Evolutionary conservation across 2,329 filamentous ascomycete species (phyloP).

Genomic region (Sclerotinia subarctica): DNA sequence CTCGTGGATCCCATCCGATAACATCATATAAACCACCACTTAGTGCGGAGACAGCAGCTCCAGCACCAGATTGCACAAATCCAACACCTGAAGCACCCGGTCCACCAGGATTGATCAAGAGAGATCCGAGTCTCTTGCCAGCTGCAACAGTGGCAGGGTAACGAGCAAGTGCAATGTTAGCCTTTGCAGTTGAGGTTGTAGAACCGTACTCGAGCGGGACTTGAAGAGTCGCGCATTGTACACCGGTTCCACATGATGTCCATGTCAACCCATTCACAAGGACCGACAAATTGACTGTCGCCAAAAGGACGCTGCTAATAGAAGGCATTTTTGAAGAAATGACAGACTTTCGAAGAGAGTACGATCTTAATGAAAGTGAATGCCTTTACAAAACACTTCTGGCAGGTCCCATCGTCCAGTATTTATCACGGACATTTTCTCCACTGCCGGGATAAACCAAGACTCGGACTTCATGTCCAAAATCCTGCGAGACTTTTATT

Average conservation of each 20-base stretch:
- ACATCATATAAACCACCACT: conserved; percentile 27
- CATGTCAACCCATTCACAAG: conserved; percentile 14
- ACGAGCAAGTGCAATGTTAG: conserved; percentile 1
- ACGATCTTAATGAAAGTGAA: background rate
- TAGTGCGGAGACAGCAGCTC: conserved; percentile 13
- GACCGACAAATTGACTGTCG: conserved; percentile 2
- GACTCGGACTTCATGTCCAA: background rate
- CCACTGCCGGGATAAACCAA: background rate
- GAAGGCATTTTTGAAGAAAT: background rate
- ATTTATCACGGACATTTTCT: background rate
- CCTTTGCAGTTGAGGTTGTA: background rate
- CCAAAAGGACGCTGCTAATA: background rate
- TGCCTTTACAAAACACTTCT: background rate
- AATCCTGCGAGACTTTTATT: background rate
- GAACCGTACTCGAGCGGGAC: conserved; percentile 24
- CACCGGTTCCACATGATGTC: conserved; percentile 21
- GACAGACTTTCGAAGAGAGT: background rate
- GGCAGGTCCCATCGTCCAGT: background rate
- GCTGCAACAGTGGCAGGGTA: conserved; percentile 1
- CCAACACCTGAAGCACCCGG: conserved; percentile 26
- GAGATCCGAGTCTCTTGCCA: background rate
- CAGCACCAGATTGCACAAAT: conserved; percentile 26
- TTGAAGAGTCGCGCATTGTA: conserved; percentile 20
- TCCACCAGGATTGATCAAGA: conserved; percentile 22
- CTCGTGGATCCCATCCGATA: conserved; percentile 27